These are phyloP conservation scores for Boletus barrowsii DNA, from an alignment of 768 basidiomycete species.

Conservation along the genomic window DNA sequence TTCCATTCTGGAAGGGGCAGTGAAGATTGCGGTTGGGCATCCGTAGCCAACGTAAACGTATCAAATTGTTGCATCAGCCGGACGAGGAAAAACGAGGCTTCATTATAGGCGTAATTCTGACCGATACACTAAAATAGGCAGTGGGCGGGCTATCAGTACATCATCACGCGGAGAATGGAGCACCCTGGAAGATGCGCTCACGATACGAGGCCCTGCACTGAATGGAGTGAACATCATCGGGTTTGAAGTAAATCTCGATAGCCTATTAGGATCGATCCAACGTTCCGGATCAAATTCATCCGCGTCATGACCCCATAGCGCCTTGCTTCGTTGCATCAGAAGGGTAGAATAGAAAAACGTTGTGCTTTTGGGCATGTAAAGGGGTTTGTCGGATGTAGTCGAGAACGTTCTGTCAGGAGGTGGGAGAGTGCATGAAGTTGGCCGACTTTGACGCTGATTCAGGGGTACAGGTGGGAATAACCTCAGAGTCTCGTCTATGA, in stretches of 20 bases:
- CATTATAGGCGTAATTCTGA: slow-evolving; percentile 74
- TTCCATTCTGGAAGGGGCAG: slow-evolving; percentile 60
- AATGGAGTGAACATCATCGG: slow-evolving; percentile 74
- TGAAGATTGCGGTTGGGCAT: slow-evolving; percentile 61
- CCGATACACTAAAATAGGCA: slow-evolving; percentile 53
- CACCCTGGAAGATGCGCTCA: slow-evolving; percentile 22
- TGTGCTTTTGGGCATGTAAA: slow-evolving; percentile 59
- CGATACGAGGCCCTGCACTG: slow-evolving; percentile 63
- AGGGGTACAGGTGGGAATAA: slow-evolving; percentile 79
- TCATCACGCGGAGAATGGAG: neutral
- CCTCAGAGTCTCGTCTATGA: slow-evolving; percentile 75
- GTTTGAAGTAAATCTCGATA: slow-evolving; percentile 50
- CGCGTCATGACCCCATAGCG: slow-evolving; percentile 73
- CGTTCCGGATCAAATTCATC: slow-evolving; percentile 76
- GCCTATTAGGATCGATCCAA: slow-evolving; percentile 63
- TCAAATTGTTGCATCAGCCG: slow-evolving; percentile 65
- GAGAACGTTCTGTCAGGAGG: slow-evolving; percentile 48
- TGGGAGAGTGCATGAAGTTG: slow-evolving; percentile 48
- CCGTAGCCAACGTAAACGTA: slow-evolving; percentile 54
- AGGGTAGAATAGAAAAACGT: slow-evolving; percentile 59
- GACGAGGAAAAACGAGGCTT: slow-evolving; percentile 70
- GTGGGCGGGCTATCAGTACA: slow-evolving; percentile 15
- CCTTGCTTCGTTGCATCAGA: slow-evolving; percentile 62
- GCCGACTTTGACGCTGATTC: slow-evolving; percentile 60
- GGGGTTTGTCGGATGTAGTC: slow-evolving; percentile 34